Base-by-base conservation (phyloP, 805 yeast species). In the Lipomyces orientalis region DNA sequence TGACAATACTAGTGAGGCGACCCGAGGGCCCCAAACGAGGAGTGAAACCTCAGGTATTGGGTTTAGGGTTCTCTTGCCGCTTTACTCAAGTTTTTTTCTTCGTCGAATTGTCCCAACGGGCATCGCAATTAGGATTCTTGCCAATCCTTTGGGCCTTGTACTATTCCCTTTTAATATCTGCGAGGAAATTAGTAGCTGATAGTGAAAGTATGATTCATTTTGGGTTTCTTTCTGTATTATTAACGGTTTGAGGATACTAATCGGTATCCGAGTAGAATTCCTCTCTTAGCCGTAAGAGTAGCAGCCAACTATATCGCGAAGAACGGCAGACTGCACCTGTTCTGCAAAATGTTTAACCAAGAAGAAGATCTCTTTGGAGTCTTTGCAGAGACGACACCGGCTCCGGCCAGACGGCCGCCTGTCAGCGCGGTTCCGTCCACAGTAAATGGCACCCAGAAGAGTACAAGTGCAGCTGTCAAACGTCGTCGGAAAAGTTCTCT, bases 341-440 rank as follows among this genome's bases (percentile, higher is more conserved):
- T 16, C n/a, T 33, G 34, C 29, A 31, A 25, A 52, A 52, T 52
- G 55, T 52, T 52, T 22, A 31, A 31, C 34, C 55, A 52, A 68
- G 70, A 67, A 12, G 74, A 70, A 67, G 79, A 76, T 61, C 62
- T 77, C 52, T 77, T 77, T 61, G 72, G 69, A 43, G 80, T 78
- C 49, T 77, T 77, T 65, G 66, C 72, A 6, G 79, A 77, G 69
- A 70, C 65, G 2, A 56, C 73, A 14, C 73, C 75, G 7, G 55
- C 55, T 9, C 34, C 55, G 5, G 14, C 29, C 34, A 25, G 55
- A 25, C 29, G 55, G 34, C 55, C 29, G 10, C 55, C 55, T 10
- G 22, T 43, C 10, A 43, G 22, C 10, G 49, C 19, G 29, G n/a
- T 39, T 39, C 2, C 49, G 34, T 8, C 55, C 7, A 8, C n/a